Base-by-base conservation (phyloP, 108 stramenopile genomes). In the Nitzschia inconspicua region DNA sequence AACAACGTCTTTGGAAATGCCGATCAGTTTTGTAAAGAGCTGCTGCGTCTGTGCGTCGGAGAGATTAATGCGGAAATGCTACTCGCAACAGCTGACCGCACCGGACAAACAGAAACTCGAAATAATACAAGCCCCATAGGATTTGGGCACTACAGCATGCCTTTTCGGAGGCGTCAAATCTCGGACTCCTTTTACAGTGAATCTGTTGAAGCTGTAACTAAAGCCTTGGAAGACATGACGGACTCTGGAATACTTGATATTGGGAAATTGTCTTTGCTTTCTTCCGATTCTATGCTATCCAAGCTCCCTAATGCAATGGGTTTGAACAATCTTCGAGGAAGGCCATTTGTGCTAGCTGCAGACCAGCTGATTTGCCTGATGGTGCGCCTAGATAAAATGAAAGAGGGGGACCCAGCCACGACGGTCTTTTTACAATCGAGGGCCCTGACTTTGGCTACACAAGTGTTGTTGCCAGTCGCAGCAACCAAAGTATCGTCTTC, bases 281-380 rank as follows among this genome's bases (percentile, higher is more conserved):
- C 73, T 14, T 46, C 47, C 1, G 31, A 41, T 32, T 56, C 57
- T 35, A 65, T 39, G 46, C 60, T 76, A n/a, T 56, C 43, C 37
- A 51, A 63, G 23, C 27, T 66, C 23, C 48, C 55, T 1, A 60
- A 62, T 19, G 23, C 64, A 0, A 32, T 64, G 1, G 69, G 66
- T 7, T 20, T 75, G 49, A 61, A 65, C 8, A n/a, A 37, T 30
- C 16, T 55, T 2, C 50, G 43, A 16, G 79, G 61, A 4, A 68
- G 51, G 36, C 69, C 76, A 14, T 68, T 69, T 23, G 57, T 85
- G 9, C 56, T 82, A 3, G 82, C 82, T 29, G 82, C 82, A 3
- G 67, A 79, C 44, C 25, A 86, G 44, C 49, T 91, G 40, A 81
- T 85, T 54, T 54, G 82, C 8, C 53, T 91, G 2, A 66, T 76